phyloP scores from a whole-genome alignment of 495 filamentous ascomycete species.

The Trypethelium eluteriae region DNA sequence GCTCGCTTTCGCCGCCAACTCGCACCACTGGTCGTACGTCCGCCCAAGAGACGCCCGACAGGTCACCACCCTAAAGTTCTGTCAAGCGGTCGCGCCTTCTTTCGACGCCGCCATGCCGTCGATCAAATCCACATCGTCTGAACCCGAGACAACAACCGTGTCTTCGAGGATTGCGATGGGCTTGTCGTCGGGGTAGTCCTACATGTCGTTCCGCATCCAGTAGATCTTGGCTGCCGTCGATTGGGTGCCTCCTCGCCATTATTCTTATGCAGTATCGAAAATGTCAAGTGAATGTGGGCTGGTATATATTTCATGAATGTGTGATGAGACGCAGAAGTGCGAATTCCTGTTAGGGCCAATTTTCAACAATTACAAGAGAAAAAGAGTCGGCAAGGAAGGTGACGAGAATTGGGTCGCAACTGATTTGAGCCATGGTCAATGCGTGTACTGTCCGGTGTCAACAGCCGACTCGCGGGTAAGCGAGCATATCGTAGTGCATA shows the following conservation, averaged over 20 bases:
- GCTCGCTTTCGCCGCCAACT: not conserved
- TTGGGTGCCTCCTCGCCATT: not conserved
- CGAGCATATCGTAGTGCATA: too few relatives aligned
- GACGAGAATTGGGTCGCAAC: not conserved
- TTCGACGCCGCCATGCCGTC: not conserved
- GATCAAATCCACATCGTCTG: not conserved
- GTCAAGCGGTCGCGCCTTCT: not conserved
- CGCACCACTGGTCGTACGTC: not conserved
- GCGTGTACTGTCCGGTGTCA: not conserved
- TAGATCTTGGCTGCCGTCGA: not conserved
- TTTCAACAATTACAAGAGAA: not conserved
- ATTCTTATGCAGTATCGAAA: too few relatives aligned
- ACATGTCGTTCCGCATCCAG: constrained; percentile 44
- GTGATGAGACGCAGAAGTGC: not conserved
- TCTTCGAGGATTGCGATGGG: constrained; percentile 41
- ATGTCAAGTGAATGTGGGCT: not conserved
- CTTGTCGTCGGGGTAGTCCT: constrained; percentile 46
- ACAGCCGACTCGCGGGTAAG: too few relatives aligned
- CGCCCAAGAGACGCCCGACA: not conserved
- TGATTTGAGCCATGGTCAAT: not conserved
- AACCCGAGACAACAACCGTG: not conserved
- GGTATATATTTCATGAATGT: not conserved
- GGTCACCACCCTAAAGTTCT: not conserved
- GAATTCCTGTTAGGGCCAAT: not conserved
- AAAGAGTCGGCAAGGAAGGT: not conserved